Percentiles rank a stretch among this genome's conserved stretches.
These are phyloP conservation scores for Uronychia setigera DNA, from an alignment of 73 alveolate species.

Conservation along the genomic window DNA sequence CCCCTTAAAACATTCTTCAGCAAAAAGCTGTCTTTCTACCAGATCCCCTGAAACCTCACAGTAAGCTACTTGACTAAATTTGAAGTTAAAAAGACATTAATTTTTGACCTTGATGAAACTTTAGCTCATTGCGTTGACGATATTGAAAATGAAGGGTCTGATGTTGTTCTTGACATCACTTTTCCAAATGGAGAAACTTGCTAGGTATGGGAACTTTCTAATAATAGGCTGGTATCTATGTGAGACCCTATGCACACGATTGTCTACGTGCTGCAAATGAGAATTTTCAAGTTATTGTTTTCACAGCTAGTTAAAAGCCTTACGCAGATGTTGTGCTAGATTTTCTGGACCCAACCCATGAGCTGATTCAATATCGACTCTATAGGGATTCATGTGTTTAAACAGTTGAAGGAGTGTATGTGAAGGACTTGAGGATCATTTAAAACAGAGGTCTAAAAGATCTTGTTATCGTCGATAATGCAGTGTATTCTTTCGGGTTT, in stretches of 20 bases:
- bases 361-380: slow-evolving; percentile 74
- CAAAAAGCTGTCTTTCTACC: slow-evolving; percentile 28
- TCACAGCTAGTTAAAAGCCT: slow-evolving; percentile 73
- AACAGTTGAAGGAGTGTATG: slow-evolving; percentile 36
- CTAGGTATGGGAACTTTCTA: not conserved
- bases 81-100: slow-evolving; percentile 42
- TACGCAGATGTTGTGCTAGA: slow-evolving; percentile 89
- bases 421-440: slow-evolving; percentile 61
- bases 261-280: slow-evolving; percentile 55
- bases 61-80: not conserved
- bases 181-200: slow-evolving; percentile 62
- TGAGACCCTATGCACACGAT: slow-evolving; percentile 73
- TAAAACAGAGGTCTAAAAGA: slow-evolving; percentile 64
- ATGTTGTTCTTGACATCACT: slow-evolving; percentile 34
- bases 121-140: slow-evolving; percentile 68
- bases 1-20: slow-evolving; percentile 7
- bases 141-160: slow-evolving; percentile 34
- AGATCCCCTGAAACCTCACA: slow-evolving; percentile 8
- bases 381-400: slow-evolving; percentile 78
- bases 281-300: slow-evolving; percentile 64
- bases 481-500: slow-evolving; percentile 69
- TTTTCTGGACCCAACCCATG: slow-evolving; percentile 80
- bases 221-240: slow-evolving; percentile 62
- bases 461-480: slow-evolving; percentile 75
- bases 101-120: slow-evolving; percentile 81